A percentile compares a stretch with the other conserved stretches of the same genome.
Conservation (phyloP, 2,329 filamentous ascomycete species). For the Mycosphaerella arachidis region DNA sequence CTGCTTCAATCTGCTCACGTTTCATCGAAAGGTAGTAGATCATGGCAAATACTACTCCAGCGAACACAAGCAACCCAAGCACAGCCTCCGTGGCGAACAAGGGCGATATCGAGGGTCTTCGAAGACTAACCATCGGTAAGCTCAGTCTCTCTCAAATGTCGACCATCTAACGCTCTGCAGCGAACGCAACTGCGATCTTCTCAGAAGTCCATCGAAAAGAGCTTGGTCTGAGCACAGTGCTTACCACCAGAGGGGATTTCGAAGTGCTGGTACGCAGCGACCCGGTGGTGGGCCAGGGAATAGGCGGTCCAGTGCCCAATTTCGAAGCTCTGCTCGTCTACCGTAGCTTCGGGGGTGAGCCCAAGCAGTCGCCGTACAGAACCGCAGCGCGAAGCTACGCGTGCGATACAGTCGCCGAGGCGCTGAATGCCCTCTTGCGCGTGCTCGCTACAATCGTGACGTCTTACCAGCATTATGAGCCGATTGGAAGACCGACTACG, state of each 20-base stretch:
- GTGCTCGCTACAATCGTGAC: background rate
- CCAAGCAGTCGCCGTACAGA: background rate
- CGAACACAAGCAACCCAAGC: background rate
- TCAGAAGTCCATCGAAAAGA: background rate
- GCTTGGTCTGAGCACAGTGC: background rate
- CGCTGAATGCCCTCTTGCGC: background rate
- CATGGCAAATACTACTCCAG: background rate
- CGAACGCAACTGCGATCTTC: background rate
- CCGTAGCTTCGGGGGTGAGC: background rate
- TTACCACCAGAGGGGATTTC: background rate
- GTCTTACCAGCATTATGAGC: background rate
- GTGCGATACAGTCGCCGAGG: background rate
- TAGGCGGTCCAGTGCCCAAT: background rate
- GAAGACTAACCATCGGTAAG: background rate
- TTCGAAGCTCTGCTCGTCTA: background rate
- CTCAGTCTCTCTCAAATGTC: background rate
- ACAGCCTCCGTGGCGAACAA: background rate
- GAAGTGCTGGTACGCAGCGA: background rate
- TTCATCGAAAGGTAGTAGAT: background rate
- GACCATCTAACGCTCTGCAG: background rate
- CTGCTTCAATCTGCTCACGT: background rate
- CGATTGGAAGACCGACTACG: background rate
- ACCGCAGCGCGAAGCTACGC: background rate
- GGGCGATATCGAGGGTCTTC: background rate
- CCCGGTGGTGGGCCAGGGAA: background rate